phyloP scores from a whole-genome alignment of 116 monocot species.

The Zostera marina region DNA sequence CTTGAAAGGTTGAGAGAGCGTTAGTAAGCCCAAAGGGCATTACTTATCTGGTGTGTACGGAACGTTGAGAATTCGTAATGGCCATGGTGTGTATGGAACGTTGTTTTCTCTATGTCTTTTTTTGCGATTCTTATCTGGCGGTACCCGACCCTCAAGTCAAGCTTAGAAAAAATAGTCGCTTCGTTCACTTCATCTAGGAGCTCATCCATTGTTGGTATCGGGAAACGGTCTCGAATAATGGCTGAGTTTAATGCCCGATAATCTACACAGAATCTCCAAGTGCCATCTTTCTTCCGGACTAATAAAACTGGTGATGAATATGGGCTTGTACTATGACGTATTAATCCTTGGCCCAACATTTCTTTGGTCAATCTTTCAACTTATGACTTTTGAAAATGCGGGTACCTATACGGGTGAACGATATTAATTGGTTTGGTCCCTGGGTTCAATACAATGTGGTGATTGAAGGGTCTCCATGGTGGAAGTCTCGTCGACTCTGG shows the following conservation, averaged over 20 bases:
- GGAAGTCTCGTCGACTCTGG: no score
- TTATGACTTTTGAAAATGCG: no score
- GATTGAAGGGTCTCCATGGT: no score
- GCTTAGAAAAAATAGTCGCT: background rate
- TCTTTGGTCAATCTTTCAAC: no score
- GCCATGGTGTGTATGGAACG: background rate
- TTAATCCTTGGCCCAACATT: no score
- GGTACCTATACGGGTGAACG: no score
- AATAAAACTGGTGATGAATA: no score
- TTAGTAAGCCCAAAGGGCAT: background rate
- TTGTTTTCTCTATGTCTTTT: background rate
- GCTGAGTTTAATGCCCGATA: background rate
- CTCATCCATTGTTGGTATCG: slow-evolving; percentile 1
- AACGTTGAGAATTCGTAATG: background rate
- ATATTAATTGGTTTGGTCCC: no score
- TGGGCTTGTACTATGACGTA: no score
- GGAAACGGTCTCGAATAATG: background rate
- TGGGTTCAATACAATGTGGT: no score
- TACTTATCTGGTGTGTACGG: background rate
- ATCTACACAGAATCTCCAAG: background rate
- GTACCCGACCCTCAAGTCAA: background rate
- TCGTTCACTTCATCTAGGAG: background rate
- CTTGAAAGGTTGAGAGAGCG: background rate
- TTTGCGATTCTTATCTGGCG: background rate
- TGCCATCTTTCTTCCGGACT: slow-evolving; percentile 1